Percentiles rank a stretch among this genome's conserved stretches.
Evolutionary conservation across 768 basidiomycete genomes (phyloP).

Genomic region (Mycena floridula): DNA sequence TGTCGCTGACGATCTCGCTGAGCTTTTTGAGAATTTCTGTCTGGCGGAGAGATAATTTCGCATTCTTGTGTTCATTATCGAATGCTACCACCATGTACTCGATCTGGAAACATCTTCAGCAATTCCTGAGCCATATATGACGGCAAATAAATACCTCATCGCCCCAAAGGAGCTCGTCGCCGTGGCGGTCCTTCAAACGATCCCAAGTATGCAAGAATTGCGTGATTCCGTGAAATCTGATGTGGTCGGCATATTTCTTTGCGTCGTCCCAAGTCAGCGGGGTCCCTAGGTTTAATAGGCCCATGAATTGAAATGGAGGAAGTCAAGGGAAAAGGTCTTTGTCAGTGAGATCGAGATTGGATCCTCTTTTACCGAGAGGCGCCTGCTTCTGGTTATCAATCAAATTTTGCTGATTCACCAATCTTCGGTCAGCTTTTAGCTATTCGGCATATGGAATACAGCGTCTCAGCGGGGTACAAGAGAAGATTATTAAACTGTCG

Average conservation of each 20-base stretch:
- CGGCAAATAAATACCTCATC: slow-evolving; percentile 70
- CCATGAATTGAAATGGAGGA: too few relatives aligned
- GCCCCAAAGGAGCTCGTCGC: slow-evolving; percentile 94
- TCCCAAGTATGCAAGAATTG: slow-evolving; percentile 96
- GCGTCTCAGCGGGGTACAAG: too few relatives aligned
- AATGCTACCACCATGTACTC: slow-evolving; percentile 95
- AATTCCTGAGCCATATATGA: slow-evolving; percentile 1
- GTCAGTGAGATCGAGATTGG: too few relatives aligned
- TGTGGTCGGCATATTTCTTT: slow-evolving; percentile 82
- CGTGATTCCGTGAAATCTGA: slow-evolving; percentile 86
- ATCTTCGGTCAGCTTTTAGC: too few relatives aligned
- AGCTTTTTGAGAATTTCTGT: slow-evolving; percentile 87
- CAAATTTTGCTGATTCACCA: too few relatives aligned
- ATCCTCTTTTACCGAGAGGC: too few relatives aligned
- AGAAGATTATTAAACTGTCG: too few relatives aligned
- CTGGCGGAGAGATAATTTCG: slow-evolving; percentile 89
- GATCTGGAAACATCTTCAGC: slow-evolving; percentile 45
- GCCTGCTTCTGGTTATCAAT: too few relatives aligned
- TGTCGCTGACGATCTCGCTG: slow-evolving; percentile 57
- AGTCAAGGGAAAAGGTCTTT: too few relatives aligned
- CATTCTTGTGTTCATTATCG: slow-evolving; percentile 72
- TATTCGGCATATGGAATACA: too few relatives aligned
- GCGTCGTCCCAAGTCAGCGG: slow-evolving; percentile 90
- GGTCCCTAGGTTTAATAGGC: slow-evolving; percentile 87
- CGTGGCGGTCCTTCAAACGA: slow-evolving; percentile 81